Conservation (phyloP, 2,329 filamentous ascomycete species). For the Hymenoscyphus fructigenus region DNA sequence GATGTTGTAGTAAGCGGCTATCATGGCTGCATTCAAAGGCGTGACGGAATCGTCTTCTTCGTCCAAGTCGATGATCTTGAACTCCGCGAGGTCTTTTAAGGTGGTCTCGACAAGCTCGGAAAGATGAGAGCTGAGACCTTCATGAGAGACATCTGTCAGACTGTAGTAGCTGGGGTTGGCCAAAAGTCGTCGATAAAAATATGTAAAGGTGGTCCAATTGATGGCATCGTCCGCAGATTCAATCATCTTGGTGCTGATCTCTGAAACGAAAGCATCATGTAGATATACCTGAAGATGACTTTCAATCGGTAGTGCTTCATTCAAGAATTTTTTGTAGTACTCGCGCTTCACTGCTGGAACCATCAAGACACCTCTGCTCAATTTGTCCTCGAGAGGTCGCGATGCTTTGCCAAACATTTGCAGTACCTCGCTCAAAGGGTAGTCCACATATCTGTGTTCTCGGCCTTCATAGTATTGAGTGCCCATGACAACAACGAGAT, state of each 20-base stretch:
- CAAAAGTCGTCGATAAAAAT: slow-evolving; percentile 92
- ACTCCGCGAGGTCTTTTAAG: slow-evolving; percentile 83
- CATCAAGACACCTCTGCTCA: slow-evolving; percentile 92
- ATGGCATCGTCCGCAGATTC: slow-evolving; percentile 95
- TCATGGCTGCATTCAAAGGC: slow-evolving; percentile 95
- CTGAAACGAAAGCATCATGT: slow-evolving; percentile 93
- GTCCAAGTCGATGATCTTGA: slow-evolving; percentile 93
- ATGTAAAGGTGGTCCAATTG: slow-evolving; percentile 98
- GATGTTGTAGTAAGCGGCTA: slow-evolving; percentile 98
- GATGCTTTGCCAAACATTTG: slow-evolving; percentile 98
- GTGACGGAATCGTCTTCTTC: slow-evolving; percentile 88
- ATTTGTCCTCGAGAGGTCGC: slow-evolving; percentile 73
- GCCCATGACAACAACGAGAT: slow-evolving; percentile 94
- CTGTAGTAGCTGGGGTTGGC: slow-evolving; percentile 98
- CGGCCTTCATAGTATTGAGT: slow-evolving; percentile 97
- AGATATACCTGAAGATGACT: slow-evolving; percentile 89
- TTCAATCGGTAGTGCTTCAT: slow-evolving; percentile 93
- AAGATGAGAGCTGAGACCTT: slow-evolving; percentile 89
- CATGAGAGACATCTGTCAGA: slow-evolving; percentile 81
- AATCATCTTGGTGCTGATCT: slow-evolving; percentile 95
- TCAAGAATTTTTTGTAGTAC: slow-evolving; percentile 98
- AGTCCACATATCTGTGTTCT: slow-evolving; percentile 96
- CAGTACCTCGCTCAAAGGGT: slow-evolving; percentile 87
- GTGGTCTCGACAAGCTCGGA: slow-evolving; percentile 94
- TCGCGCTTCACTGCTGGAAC: slow-evolving; percentile 90